Base-by-base conservation (phyloP, 306 rosid genomes). In the Sicyos baderoa region DNA sequence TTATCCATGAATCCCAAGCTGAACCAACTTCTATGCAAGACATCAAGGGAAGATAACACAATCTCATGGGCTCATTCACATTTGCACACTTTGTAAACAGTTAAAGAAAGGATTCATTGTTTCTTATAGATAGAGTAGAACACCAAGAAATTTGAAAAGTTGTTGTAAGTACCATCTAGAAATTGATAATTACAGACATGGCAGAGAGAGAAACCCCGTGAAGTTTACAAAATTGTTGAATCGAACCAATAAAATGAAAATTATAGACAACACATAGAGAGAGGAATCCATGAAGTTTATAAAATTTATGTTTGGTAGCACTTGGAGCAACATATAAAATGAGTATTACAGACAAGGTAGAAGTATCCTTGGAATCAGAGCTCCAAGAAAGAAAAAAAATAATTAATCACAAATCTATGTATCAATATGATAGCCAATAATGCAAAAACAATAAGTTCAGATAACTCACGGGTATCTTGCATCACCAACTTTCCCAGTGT, bases 401-500 rank as follows among this genome's bases (percentile, higher is more conserved):
- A 4, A 15, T 4, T 56, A 55, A 22, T 22, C 50, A 61, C 32
- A 22, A 9, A 13, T 61, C 44, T n/a, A 37, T 37, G 19, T 37
- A 61, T 17, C 68, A 47, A 45, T 40, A 66, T 47, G 17, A 47
- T 22, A 66, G 55, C 71, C 55, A 47, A 66, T 22, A 66, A 66
- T 47, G 17, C 40, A 65, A 63, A 12, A 21, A 13, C n/a, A 60
- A 63, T 37, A 67, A 76, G 74, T 60, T 48, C 8, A 71, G 52
- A 48, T 8, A 54, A 85, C 97, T 88, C 79, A 94, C 99, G 97
- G 97, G 79, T 88, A 94, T 90, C 99, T 88, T 45, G 97, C 97
- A 81, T 90, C 99, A 58, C 99, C 99, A 68, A 88, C 99, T 77
- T 86, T 94, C 74, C 97, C 99, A 0, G 97, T 88, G 78, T 94